Base-by-base conservation (phyloP, 306 rosid species). In the Pterocarpus santalinus region DNA sequence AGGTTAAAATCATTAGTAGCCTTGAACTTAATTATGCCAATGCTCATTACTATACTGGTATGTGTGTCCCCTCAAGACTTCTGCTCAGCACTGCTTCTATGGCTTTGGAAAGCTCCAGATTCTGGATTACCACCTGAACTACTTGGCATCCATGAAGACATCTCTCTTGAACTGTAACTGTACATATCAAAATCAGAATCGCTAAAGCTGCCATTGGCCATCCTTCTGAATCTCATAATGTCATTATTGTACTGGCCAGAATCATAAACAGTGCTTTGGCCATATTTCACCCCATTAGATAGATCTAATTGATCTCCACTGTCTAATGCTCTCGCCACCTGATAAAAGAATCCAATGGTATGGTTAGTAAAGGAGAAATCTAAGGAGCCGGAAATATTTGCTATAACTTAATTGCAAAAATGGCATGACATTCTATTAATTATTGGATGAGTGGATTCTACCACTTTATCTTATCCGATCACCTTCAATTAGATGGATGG, bases 271-370 rank as follows among this genome's bases (percentile, higher is more conserved):
- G 87, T 92, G 82, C 98, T 96, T 68, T 96, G 93, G 4, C 99
- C 99, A 80, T 82, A 92, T 80, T 86, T 96, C 57, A 96, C 91
- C 43, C 99, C 99, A 75, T 96, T 93, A 1, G 97, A 88, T 68
- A 96, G 91, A 87, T 93, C 98, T 65, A 80, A 43, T 78, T 90
- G 90, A 12, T 87, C 89, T 77, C 88, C 93, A 71, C 83, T 74
- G 56, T 95, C 99, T 73, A 95, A 75, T 79, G 96, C 90, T 85
- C 97, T 95, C 28, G 82, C 91, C 84, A 95, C 90, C 99, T 95
- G 90, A 85, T 69, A 2, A 16, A 15, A 65, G 68, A 76, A 73
- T 11, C 74, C 74, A 75, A 66, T 22, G 63, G 58, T 51, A 17
- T 14, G n/a, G 57, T 69, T 44, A 77, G 46, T 36, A 58, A 56